Conservation (phyloP, 2,329 filamentous ascomycete genomes). For the Fusarium virguliforme region DNA sequence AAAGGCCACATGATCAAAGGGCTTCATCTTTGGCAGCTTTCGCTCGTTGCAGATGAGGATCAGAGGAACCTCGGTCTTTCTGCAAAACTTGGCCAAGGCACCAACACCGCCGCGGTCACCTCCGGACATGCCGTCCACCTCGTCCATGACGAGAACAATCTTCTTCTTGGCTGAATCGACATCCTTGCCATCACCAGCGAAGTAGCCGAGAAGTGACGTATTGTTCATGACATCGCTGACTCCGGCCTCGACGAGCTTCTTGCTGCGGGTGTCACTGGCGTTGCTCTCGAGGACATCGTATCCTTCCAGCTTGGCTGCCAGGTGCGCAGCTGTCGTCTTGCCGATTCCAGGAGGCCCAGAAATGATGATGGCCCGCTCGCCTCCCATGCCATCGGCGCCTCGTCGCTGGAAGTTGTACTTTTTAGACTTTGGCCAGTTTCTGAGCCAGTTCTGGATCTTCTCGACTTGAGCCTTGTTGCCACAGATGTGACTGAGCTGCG, state of each 20-base stretch:
- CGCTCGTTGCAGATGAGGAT: conserved; percentile 99
- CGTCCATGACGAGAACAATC: conserved; percentile 97
- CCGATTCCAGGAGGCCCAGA: conserved; percentile 96
- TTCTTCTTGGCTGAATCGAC: conserved; percentile 90
- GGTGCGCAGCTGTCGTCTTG: conserved; percentile 96
- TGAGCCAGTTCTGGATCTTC: conserved; percentile 90
- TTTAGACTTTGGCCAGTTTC: conserved; percentile 83
- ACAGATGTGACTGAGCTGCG: conserved; percentile 88
- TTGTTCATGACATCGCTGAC: conserved; percentile 94
- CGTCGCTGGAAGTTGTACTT: conserved; percentile 86
- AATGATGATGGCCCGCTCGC: conserved; percentile 91
- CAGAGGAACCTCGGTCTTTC: conserved; percentile 93
- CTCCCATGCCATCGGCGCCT: conserved; percentile 87
- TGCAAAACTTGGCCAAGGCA: conserved; percentile 93
- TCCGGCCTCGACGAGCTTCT: conserved; percentile 91
- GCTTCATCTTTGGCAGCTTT: conserved; percentile 95
- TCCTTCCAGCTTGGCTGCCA: conserved; percentile 92
- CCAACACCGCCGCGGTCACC: conserved; percentile 97
- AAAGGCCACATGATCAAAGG: conserved; percentile 88
- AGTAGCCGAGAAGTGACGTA: conserved; percentile 92
- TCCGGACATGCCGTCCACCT: conserved; percentile 98
- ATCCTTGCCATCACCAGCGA: conserved; percentile 85
- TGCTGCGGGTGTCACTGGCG: conserved; percentile 95
- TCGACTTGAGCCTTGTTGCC: conserved; percentile 94
- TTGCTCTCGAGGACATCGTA: conserved; percentile 97